Evolutionary conservation across 257 asterid genomes (phyloP).

Genomic region (Linaria vulgaris): DNA sequence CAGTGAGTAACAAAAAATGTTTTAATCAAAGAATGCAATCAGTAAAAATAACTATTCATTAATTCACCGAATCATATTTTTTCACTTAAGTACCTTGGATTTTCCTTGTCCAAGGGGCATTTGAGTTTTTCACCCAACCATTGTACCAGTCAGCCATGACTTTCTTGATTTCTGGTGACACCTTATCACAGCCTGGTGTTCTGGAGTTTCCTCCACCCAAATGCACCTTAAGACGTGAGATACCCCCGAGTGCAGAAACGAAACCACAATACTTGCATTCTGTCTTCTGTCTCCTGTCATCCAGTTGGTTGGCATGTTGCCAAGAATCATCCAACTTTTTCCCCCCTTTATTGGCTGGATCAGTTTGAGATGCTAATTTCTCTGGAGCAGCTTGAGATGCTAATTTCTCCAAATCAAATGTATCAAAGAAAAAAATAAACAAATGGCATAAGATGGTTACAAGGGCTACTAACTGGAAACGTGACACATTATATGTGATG

Average conservation of each 20-base stretch:
- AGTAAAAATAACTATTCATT: too few species aligned
- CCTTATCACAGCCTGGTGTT: slow-evolving; percentile 46
- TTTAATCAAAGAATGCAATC: not conserved
- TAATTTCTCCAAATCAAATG: slow-evolving; percentile 3
- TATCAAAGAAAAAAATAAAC: slow-evolving; percentile 18
- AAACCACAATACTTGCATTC: slow-evolving; percentile 56
- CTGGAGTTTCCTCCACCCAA: slow-evolving; percentile 51
- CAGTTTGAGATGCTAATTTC: too few species aligned
- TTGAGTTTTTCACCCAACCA: slow-evolving; percentile 39
- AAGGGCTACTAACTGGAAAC: too few species aligned
- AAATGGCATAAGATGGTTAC: slow-evolving; percentile 9
- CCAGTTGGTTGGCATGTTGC: slow-evolving; percentile 49
- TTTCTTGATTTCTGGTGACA: slow-evolving; percentile 42
- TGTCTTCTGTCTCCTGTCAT: slow-evolving; percentile 45
- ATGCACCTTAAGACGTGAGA: slow-evolving; percentile 65
- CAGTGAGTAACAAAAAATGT: not conserved
- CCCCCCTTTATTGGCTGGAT: slow-evolving; percentile 44
- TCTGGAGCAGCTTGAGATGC: slow-evolving; percentile 29
- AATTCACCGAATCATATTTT: too few species aligned
- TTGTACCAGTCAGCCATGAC: slow-evolving; percentile 46
- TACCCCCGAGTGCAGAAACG: slow-evolving; percentile 54
- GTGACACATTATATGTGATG: too few species aligned
- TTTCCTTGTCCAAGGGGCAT: slow-evolving; percentile 40
- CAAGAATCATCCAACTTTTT: slow-evolving; percentile 50
- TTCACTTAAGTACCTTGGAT: too few species aligned